Percentiles rank a stretch among this genome's conserved stretches.
These are phyloP conservation scores for Beauveria medogensis DNA, from an alignment of 2,329 filamentous ascomycete genomes.

Conservation along the genomic window DNA sequence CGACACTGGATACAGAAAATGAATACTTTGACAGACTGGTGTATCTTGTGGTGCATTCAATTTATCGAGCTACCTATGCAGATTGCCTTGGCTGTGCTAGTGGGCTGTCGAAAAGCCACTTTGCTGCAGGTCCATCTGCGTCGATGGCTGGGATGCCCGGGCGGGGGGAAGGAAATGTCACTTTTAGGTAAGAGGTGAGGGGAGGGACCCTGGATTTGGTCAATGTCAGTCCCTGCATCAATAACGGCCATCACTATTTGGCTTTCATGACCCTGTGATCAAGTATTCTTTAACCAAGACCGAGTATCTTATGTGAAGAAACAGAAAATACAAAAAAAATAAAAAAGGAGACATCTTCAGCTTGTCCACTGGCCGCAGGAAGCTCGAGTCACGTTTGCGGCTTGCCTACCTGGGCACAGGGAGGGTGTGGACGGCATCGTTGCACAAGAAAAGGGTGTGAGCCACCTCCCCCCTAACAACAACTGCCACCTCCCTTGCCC, in stretches of 20 bases:
- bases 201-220: too few relatives aligned
- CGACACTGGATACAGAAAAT: not conserved
- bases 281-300: too few relatives aligned
- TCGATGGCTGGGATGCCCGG: not conserved
- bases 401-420: too few relatives aligned
- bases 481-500: not conserved
- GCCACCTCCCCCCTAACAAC: not conserved
- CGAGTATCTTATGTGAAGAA: too few relatives aligned
- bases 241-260: too few relatives aligned
- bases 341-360: not conserved
- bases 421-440: not conserved
- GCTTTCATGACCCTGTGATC: too few relatives aligned
- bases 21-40: not conserved
- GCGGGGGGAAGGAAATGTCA: too few relatives aligned
- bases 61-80: not conserved
- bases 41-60: not conserved
- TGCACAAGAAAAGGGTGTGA: not conserved
- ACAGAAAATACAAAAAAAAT: too few relatives aligned
- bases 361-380: constrained; percentile 6
- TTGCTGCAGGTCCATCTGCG: not conserved
- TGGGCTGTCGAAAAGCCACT: not conserved
- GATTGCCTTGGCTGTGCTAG: not conserved
- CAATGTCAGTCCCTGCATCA: not conserved
- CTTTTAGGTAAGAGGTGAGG: too few relatives aligned
- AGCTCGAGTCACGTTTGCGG: not conserved